phyloP scores from a whole-genome alignment of 805 yeast genomes.

The Starmera caribaea region DNA sequence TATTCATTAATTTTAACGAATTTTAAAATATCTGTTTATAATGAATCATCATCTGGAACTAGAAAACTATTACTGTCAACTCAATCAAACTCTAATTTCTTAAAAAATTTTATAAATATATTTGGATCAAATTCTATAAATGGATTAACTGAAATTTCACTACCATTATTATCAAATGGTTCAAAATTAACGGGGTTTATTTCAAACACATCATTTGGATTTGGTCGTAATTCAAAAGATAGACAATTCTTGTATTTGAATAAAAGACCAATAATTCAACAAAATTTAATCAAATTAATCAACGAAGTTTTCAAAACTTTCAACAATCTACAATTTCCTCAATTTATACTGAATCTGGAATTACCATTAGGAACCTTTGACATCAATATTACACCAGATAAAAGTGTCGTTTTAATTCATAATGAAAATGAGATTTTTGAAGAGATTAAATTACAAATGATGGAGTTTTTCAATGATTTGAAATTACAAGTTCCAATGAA shows the following conservation, averaged over 20 bases:
- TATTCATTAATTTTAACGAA: slow-evolving; percentile 54
- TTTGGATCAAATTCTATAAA: slow-evolving; percentile 61
- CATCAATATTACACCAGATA: slow-evolving; percentile 89
- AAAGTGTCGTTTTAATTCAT: slow-evolving; percentile 60
- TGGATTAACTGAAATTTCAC: slow-evolving; percentile 35
- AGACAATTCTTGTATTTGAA: slow-evolving; percentile 72
- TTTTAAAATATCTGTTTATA: slow-evolving; percentile 52
- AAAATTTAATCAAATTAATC: slow-evolving; percentile 44
- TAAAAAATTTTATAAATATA: slow-evolving; percentile 52
- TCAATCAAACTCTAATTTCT: slow-evolving; percentile 36
- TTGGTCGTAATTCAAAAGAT: slow-evolving; percentile 63
- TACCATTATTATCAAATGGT: slow-evolving; percentile 26
- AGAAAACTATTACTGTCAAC: slow-evolving; percentile 51
- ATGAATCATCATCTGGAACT: slow-evolving; percentile 37
- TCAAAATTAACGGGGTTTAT: slow-evolving; percentile 44
- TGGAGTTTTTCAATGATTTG: slow-evolving; percentile 33
- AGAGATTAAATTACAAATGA: slow-evolving; percentile 40
- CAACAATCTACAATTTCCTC: slow-evolving; percentile 69
- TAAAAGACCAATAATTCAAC: slow-evolving; percentile 59
- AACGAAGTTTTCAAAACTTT: slow-evolving; percentile 68
- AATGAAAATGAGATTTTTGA: slow-evolving; percentile 55
- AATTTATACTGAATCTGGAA: slow-evolving; percentile 49
- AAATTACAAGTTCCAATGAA: slow-evolving; percentile 10
- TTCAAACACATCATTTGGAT: slow-evolving; percentile 72
- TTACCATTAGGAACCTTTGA: slow-evolving; percentile 52